Evolutionary conservation across 805 yeast genomes (phyloP).

Genomic region (Sporopachydermia quercuum): DNA sequence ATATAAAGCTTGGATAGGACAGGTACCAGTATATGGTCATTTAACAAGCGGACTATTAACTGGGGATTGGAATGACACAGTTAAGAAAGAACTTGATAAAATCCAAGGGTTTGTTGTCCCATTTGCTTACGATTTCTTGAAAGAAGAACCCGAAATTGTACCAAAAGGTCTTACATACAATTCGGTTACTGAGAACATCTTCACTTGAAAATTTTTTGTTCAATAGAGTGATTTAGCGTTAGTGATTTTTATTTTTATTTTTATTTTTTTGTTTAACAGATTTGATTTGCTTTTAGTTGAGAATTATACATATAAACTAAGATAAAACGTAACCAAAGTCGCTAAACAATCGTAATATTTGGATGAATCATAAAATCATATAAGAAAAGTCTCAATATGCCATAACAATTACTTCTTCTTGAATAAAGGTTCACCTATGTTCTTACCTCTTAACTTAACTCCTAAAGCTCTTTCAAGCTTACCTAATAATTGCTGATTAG

Average conservation of each 20-base stretch:
- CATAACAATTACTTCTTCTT: conserved; percentile 23
- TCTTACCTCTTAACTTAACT: conserved; percentile 89
- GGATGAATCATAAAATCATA: too few relatives aligned
- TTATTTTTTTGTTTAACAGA: too few relatives aligned
- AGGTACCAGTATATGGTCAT: conserved; percentile 4
- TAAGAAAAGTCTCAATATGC: too few relatives aligned
- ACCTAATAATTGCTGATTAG: conserved; percentile 87
- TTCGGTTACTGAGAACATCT: conserved; percentile 4
- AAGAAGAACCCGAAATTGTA: conserved; percentile 5
- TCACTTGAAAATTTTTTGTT: conserved; percentile 5
- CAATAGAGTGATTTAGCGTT: too few relatives aligned
- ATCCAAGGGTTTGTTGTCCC: conserved; percentile 5
- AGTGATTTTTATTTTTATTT: too few relatives aligned
- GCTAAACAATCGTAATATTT: too few relatives aligned
- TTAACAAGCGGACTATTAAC: conserved; percentile 2
- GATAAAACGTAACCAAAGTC: too few relatives aligned
- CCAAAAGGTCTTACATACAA: conserved; percentile 5
- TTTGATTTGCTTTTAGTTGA: too few relatives aligned
- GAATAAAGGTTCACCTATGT: conserved; percentile 76
- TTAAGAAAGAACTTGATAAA: conserved; percentile 3
- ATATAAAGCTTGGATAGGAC: conserved; percentile 4
- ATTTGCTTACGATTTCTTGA: conserved; percentile 5
- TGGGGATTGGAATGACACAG: conserved; percentile 4
- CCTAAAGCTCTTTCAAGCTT: conserved; percentile 92
- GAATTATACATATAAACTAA: too few relatives aligned